Evolutionary conservation across 345 rosid species (phyloP).

Genomic region (Capsella bursapastoris): DNA sequence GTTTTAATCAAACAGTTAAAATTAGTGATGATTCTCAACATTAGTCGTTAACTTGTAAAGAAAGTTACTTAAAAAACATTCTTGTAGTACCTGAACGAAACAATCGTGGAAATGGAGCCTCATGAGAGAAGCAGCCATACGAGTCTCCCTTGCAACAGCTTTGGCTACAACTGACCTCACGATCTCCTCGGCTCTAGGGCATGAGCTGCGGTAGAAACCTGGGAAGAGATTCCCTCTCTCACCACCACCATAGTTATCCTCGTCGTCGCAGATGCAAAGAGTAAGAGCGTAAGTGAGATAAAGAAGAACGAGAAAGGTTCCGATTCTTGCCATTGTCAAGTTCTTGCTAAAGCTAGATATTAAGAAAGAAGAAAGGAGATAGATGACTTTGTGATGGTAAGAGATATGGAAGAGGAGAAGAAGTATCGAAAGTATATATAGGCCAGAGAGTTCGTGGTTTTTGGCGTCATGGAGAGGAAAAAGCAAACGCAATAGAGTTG

Average conservation of each 20-base stretch:
- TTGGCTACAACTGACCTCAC: constrained; percentile 61
- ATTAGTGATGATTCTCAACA: neutral
- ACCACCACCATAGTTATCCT: constrained; percentile 31
- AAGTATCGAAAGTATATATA: constrained; percentile 29
- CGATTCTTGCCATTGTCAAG: constrained; percentile 47
- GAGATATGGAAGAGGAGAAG: constrained; percentile 34
- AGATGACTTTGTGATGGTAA: constrained; percentile 17
- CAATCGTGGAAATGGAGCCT: constrained; percentile 90
- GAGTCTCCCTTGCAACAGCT: constrained; percentile 64
- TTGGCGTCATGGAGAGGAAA: constrained; percentile 26
- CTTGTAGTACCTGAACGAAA: constrained; percentile 63
- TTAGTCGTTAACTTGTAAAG: constrained; percentile 4
- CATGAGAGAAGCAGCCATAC: constrained; percentile 82
- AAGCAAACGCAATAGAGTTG: constrained; percentile 35
- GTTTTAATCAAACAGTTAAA: neutral
- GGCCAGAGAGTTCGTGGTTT: constrained; percentile 21
- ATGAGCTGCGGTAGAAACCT: constrained; percentile 66
- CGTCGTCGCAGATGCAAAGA: constrained; percentile 47
- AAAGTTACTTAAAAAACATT: constrained; percentile 13
- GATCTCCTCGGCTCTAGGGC: constrained; percentile 65
- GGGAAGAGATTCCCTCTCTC: constrained; percentile 53
- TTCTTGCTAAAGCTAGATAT: neutral
- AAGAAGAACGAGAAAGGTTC: constrained; percentile 46
- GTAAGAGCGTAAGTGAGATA: constrained; percentile 54
- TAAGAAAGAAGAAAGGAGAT: constrained; percentile 17